Evolutionary conservation across 441 rosid genomes (phyloP).

Genomic region (Monsonia emarginata): DNA sequence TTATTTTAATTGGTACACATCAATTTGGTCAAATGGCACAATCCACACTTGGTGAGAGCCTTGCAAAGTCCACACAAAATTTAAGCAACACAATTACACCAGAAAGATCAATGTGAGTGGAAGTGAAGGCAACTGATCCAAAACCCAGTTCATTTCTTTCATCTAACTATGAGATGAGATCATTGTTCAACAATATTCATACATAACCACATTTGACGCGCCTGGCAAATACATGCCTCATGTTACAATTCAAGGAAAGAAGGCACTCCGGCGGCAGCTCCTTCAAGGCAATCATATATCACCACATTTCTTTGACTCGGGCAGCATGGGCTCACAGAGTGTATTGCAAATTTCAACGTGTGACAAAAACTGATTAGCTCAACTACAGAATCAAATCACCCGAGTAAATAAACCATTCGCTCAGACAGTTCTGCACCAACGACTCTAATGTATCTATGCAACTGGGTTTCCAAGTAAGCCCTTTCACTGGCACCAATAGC

Average conservation of each 20-base stretch:
- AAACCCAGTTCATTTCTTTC: not conserved
- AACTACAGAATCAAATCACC: slow-evolving; percentile 16
- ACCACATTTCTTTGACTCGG: too few relatives aligned
- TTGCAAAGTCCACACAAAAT: not conserved
- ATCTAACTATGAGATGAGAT: not conserved
- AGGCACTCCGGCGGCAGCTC: too few relatives aligned
- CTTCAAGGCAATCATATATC: too few relatives aligned
- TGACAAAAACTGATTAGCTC: not conserved
- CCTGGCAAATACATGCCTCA: too few relatives aligned
- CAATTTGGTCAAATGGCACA: not conserved
- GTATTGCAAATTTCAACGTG: not conserved
- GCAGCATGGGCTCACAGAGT: too few relatives aligned
- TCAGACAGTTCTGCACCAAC: slow-evolving; percentile 60
- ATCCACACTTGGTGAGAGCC: too few relatives aligned
- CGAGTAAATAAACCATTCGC: slow-evolving; percentile 53
- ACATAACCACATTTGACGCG: not conserved
- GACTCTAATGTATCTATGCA: slow-evolving; percentile 40
- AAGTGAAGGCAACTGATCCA: too few relatives aligned
- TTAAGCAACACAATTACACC: too few relatives aligned
- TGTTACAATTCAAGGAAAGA: too few relatives aligned
- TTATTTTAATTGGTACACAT: too few relatives aligned
- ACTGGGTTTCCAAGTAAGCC: slow-evolving; percentile 40
- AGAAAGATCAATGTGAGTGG: too few relatives aligned
- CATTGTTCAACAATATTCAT: not conserved
- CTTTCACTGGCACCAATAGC: slow-evolving; percentile 24